phyloP scores from a whole-genome alignment of 805 yeast species.

The Cyberlindnera amylophila region DNA sequence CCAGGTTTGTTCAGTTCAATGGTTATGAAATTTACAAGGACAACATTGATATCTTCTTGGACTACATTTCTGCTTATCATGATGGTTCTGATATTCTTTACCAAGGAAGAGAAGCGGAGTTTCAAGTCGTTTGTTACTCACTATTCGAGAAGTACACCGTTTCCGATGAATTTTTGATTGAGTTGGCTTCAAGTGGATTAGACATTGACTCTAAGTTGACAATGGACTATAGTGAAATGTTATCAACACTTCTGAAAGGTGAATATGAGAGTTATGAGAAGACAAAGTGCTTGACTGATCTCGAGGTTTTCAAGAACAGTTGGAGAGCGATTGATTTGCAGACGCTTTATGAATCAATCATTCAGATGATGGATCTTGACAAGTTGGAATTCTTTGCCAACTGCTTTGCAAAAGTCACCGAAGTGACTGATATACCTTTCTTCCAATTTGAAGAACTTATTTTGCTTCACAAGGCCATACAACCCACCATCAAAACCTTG shows the following conservation, averaged over 20 bases:
- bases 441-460: conserved; percentile 16
- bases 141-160: conserved; percentile 21
- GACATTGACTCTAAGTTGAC: conserved; percentile 10
- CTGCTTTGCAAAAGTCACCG: conserved; percentile 19
- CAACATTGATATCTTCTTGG: conserved; percentile 38
- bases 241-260: conserved; percentile 25
- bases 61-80: conserved; percentile 29
- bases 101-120: conserved; percentile 15
- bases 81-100: conserved; percentile 3
- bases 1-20: conserved; percentile 24
- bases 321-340: conserved; percentile 26
- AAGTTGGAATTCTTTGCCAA: conserved; percentile 30
- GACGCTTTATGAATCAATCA: conserved; percentile 17
- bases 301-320: conserved; percentile 27
- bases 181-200: conserved; percentile 24
- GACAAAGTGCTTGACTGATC: conserved; percentile 20
- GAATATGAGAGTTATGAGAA: conserved; percentile 19
- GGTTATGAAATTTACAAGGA: conserved; percentile 33
- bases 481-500: not conserved
- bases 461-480: conserved; percentile 7
- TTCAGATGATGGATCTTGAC: conserved; percentile 20
- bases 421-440: conserved; percentile 10
- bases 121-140: conserved; percentile 25
- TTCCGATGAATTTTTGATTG: conserved; percentile 26
- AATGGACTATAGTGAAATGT: conserved; percentile 21